phyloP scores from a whole-genome alignment of 257 asterid genomes.

The Nicotiana attenuata region DNA sequence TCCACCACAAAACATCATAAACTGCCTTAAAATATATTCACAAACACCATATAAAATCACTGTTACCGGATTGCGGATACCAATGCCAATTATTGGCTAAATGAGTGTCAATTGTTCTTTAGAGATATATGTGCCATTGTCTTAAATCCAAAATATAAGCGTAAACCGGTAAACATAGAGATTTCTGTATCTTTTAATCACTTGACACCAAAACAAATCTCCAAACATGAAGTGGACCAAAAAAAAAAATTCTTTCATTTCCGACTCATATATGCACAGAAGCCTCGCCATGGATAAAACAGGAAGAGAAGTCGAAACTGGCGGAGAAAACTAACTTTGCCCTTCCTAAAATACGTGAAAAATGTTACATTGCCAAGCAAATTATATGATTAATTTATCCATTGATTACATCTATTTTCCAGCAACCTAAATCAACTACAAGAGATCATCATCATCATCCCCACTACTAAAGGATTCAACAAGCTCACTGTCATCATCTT shows the following conservation, averaged over 20 bases:
- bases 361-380: neutral
- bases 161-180: too few relatives aligned
- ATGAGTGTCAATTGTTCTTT: too few relatives aligned
- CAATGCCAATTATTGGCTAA: too few relatives aligned
- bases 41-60: too few relatives aligned
- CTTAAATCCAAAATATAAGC: too few relatives aligned
- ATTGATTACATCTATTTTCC: neutral
- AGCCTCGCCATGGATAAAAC: neutral
- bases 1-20: too few relatives aligned
- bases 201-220: too few relatives aligned
- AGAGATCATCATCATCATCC: conserved; percentile 52
- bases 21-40: too few relatives aligned
- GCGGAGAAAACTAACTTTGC: neutral
- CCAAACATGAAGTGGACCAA: neutral
- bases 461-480: conserved; percentile 67
- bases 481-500: conserved; percentile 56
- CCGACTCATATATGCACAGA: conserved; percentile 5
- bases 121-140: too few relatives aligned
- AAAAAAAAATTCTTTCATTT: neutral
- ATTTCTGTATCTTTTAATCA: too few relatives aligned
- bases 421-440: conserved; percentile 1
- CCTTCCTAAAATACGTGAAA: neutral
- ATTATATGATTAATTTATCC: neutral
- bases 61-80: too few relatives aligned
- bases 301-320: neutral